Conservation (phyloP, 768 basidiomycete species). For the Leccinum obscurum region DNA sequence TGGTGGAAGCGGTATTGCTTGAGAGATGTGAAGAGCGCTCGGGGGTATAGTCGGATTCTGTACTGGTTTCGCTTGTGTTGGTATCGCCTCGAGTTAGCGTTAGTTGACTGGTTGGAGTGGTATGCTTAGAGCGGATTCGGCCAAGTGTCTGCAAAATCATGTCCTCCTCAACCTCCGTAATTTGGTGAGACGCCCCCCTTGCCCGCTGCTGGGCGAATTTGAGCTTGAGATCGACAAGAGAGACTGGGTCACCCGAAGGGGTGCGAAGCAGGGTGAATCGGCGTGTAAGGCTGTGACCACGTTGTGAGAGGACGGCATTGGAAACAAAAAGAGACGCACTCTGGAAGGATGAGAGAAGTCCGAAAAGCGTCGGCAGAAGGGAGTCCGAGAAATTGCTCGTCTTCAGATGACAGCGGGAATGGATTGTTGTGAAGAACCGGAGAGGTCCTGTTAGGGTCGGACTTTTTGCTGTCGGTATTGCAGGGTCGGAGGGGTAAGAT, state of each 20-base stretch:
- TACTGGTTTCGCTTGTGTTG: conserved; percentile 18
- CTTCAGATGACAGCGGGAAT: conserved; percentile 35
- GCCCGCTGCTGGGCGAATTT: conserved; percentile 78
- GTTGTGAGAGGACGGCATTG: conserved; percentile 12
- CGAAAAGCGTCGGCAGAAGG: conserved; percentile 78
- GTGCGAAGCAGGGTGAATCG: conserved; percentile 80
- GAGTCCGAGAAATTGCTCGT: conserved; percentile 52
- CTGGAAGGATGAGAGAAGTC: conserved; percentile 82
- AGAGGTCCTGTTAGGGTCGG: conserved; percentile 57
- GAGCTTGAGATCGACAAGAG: conserved; percentile 61
- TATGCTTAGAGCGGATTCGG: conserved; percentile 42
- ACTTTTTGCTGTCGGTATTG: conserved; percentile 63
- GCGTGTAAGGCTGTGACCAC: conserved; percentile 63
- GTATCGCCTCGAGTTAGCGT: conserved; percentile 16
- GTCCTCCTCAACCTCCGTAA: conserved; percentile 82
- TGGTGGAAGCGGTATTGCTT: conserved; percentile 39
- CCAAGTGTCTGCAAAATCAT: conserved; percentile 79
- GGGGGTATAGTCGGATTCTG: conserved; percentile 33
- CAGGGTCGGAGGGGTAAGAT: conserved; percentile 26
- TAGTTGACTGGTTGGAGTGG: conserved; percentile 20
- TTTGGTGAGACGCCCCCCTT: conserved; percentile 62
- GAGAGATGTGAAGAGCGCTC: conserved; percentile 37
- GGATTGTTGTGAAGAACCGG: conserved; percentile 37
- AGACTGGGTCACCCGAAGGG: conserved; percentile 62
- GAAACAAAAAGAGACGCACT: conserved; percentile 50